Evolutionary conservation across 495 filamentous ascomycete species (phyloP).

Genomic region (Penicillium argentinense): DNA sequence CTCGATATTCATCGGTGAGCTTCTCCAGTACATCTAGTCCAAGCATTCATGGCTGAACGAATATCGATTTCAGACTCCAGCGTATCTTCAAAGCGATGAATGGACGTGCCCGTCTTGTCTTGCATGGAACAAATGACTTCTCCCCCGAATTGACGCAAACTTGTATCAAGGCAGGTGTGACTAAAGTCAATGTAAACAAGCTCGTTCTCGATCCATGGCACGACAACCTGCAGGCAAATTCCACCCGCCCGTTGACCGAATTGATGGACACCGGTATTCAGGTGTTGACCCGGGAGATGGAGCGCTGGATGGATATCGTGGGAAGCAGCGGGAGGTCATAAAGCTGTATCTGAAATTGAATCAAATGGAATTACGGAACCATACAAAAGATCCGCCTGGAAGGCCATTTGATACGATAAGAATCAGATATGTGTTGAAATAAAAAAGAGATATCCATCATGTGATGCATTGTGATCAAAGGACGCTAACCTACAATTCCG

Average conservation of each 20-base stretch:
- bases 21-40: background rate
- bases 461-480: too few species aligned
- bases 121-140: constrained; percentile 72
- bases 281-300: constrained; percentile 61
- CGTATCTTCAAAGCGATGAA: constrained; percentile 25
- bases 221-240: constrained; percentile 56
- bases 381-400: too few species aligned
- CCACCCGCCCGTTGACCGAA: constrained; percentile 59
- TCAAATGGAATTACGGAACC: too few species aligned
- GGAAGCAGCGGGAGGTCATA: constrained; percentile 61
- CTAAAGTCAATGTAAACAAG: constrained; percentile 73
- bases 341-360: too few species aligned
- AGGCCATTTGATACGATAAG: too few species aligned
- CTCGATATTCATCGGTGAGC: constrained; percentile 58
- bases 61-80: constrained; percentile 18
- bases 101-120: constrained; percentile 58
- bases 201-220: constrained; percentile 64
- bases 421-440: too few species aligned
- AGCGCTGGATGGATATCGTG: constrained; percentile 65
- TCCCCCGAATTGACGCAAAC: constrained; percentile 53
- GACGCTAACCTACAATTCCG: too few species aligned
- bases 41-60: background rate
- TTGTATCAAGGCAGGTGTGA: constrained; percentile 63
- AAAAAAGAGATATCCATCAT: too few species aligned
- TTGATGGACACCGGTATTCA: constrained; percentile 65